Base-by-base conservation (phyloP, 2,329 filamentous ascomycete species). In the Alternaria incomplexa region DNA sequence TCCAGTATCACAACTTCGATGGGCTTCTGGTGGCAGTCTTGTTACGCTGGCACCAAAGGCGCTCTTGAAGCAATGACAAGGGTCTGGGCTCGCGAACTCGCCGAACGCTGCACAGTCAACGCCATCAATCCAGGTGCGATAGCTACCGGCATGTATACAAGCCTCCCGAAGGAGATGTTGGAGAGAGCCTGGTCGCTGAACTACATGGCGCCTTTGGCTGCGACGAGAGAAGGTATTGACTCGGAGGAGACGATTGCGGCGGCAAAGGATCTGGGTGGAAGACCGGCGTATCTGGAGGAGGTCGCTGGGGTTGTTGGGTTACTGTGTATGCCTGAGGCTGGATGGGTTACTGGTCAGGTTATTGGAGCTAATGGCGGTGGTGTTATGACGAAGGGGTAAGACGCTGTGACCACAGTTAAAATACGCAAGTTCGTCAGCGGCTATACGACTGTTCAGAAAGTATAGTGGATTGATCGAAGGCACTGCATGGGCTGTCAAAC, bases 361-460 rank as follows among this genome's bases (percentile, higher is more conserved):
- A 86, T 93, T 5, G 91, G 89, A 80, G 90, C 90, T 6, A 93
- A 93, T 74, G 91, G 91, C 0, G 91, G 91, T 3, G 88, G 92
- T 85, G 85, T 84, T 63, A 87, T 89, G 80, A 83, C 61, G 8
- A 67, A 64, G 44, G 56, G 53, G 15, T 55, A 44, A 22, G 8
- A 7, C 6, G n/a, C 6, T 11, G 6, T 28, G 23, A 8, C 7
- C 17, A 7, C 6, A 9, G 25, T 12, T 28, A 36, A 17, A 2
- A 7, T 28, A 13, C 6, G 1, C n/a, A 48, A 13, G 10, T 2
- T 28, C 4, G 4, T 11, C 2, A 12, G 17, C n/a, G n/a, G 15
- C 6, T 36, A n/a, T 5, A 2, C 9, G 36, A 11, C 36, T 17
- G 36, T 40, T 1, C n/a, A 1, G 36, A 40, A 17, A 11, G n/a